These are phyloP conservation scores for Cladosporium sp. DNA, from an alignment of 2,329 filamentous ascomycete species.

Conservation along the genomic window DNA sequence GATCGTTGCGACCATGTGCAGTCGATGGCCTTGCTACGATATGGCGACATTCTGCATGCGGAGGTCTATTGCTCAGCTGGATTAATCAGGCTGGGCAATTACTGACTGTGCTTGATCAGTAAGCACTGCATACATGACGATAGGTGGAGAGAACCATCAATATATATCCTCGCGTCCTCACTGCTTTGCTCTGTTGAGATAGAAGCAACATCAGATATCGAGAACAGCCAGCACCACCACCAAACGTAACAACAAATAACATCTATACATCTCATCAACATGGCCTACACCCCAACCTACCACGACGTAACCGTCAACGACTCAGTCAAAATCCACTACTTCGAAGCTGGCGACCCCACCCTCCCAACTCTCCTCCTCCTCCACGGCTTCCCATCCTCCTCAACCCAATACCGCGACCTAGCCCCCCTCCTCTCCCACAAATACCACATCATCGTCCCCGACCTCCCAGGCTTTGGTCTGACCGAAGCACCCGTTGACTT, in stretches of 20 bases:
- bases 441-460: constrained; percentile 57
- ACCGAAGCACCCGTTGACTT: constrained; percentile 51
- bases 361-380: constrained; percentile 48
- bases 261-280: not conserved
- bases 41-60: not conserved
- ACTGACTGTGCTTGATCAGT: not conserved
- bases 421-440: constrained; percentile 47
- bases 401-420: constrained; percentile 49
- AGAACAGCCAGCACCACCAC: not conserved
- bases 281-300: constrained; percentile 2
- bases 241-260: not conserved
- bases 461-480: constrained; percentile 63
- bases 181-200: not conserved
- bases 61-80: not conserved
- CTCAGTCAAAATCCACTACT: constrained; percentile 27
- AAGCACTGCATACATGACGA: not conserved
- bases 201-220: not conserved
- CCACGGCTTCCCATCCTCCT: constrained; percentile 52
- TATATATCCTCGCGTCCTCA: not conserved
- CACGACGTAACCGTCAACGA: constrained; percentile 3
- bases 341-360: constrained; percentile 28
- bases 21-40: not conserved
- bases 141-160: not conserved
- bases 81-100: not conserved
- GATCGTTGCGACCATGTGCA: not conserved